Percentiles rank a stretch among this genome's conserved stretches.
These are phyloP conservation scores for Yarrowia sp. DNA, from an alignment of 805 yeast genomes.

Conservation along the genomic window DNA sequence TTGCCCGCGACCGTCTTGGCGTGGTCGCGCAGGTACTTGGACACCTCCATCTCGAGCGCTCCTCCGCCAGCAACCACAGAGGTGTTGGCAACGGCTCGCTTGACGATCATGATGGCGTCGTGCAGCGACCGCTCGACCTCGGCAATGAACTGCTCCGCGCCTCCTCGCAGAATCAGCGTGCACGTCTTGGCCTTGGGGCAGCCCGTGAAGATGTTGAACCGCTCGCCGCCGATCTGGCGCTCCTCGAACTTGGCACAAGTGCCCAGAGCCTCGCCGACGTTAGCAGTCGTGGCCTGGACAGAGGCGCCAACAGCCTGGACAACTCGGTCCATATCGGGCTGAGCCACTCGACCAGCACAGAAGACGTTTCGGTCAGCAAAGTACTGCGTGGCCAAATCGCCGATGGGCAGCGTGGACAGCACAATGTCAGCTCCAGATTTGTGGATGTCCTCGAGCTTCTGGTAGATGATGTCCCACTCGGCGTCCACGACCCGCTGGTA, in stretches of 20 bases:
- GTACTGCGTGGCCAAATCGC: conserved; percentile 97
- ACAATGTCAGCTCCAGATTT: conserved; percentile 89
- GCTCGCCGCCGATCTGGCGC: conserved; percentile 91
- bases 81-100: conserved; percentile 85
- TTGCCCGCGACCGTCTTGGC: conserved; percentile 90
- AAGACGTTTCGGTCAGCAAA: conserved; percentile 95
- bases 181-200: conserved; percentile 92
- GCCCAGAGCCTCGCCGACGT: conserved; percentile 74
- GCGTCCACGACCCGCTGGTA: conserved; percentile 97
- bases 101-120: conserved; percentile 98
- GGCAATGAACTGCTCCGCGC: conserved; percentile 96
- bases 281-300: conserved; percentile 65
- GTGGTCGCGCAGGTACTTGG: conserved; percentile 81
- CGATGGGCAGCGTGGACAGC: conserved; percentile 91
- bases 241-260: conserved; percentile 86
- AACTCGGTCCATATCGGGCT: conserved; percentile 89
- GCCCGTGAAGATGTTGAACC: conserved; percentile 90
- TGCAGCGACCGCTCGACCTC: conserved; percentile 97
- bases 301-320: conserved; percentile 92
- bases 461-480: conserved; percentile 93
- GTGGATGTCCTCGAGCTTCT: conserved; percentile 79
- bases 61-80: conserved; percentile 98
- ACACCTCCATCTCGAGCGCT: conserved; percentile 96
- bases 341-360: conserved; percentile 93
- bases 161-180: conserved; percentile 91